Conservation (phyloP, 2,329 filamentous ascomycete genomes). For the Trichoderma sp. region DNA sequence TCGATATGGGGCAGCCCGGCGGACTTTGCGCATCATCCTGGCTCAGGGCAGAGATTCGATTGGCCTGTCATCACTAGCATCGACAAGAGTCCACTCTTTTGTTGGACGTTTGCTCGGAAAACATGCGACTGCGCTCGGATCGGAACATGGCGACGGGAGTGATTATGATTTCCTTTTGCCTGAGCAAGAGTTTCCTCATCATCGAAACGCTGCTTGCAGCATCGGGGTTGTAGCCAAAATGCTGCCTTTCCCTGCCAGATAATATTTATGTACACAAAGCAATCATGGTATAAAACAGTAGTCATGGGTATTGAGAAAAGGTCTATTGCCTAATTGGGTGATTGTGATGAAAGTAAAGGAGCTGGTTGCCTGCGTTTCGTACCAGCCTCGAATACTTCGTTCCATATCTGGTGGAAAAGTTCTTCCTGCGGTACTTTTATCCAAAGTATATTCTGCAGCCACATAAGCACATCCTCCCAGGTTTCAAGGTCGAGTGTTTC, state of each 20-base stretch:
- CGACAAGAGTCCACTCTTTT: neutral
- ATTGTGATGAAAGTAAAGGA: neutral
- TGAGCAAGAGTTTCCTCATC: neutral
- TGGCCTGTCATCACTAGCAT: constrained; percentile 3
- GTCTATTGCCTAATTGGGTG: neutral
- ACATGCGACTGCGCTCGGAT: neutral
- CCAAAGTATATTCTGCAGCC: constrained; percentile 15
- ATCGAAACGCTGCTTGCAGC: neutral
- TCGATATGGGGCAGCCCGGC: neutral
- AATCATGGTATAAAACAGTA: neutral
- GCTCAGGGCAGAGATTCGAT: constrained; percentile 7
- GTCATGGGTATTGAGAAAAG: neutral
- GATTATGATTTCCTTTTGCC: neutral
- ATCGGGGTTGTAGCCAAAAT: neutral
- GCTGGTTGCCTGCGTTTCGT: neutral
- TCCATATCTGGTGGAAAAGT: constrained; percentile 14
- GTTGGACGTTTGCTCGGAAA: neutral
- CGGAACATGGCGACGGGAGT: neutral
- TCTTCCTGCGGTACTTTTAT: constrained; percentile 14
- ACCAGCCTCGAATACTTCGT: neutral
- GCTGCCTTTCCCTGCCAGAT: neutral
- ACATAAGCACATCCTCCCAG: constrained; percentile 6
- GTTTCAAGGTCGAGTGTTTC: neutral
- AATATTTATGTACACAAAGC: neutral
- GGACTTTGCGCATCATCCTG: constrained; percentile 4